Base-by-base conservation (phyloP, 768 basidiomycete species). In the Kwoniella mangroviensis region DNA sequence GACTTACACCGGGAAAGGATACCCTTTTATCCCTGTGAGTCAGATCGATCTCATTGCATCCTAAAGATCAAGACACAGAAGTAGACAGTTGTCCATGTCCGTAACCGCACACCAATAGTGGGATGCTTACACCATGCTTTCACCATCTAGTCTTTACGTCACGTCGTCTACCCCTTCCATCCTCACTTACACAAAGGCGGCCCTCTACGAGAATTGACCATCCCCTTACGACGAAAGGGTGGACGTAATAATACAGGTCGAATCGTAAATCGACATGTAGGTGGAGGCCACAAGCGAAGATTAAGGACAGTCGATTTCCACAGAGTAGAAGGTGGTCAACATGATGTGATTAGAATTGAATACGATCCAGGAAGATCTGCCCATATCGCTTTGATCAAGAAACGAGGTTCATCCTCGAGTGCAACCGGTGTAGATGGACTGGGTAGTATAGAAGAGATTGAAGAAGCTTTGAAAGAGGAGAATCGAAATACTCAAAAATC, bases 301-400 rank as follows among this genome's bases (percentile, higher is more conserved):
- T 89, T 96, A 70, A 90, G 97, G 40, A 86, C 89, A 49, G 84
- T 99, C 64, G 97, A 99, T 83, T 98, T 96, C 78, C 84, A 86
- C 82, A 88, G 97, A 64, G 84, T 85, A n/a, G 89, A 90, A 69
- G 86, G 88, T 0, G 96, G 96, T 10, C 84, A 90, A 43, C 92
- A 92, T 78, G 92, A 95, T 74, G 94, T 98, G 55, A 87, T 95
- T 3, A 88, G 97, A 57, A 92, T 99, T 74, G 97, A 98, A 84
- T 99, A 96, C 79, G 97, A 98, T 85, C 97, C 97, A 0, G 92
- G 92, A 4, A 87, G 97, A 54, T 92, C 90, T 43, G 93, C 92
- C 7, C 97, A 99, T 82, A 96, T 99, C 79, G 96, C 97, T 2
- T 87, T 99, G 69, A 80, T 98, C 79, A 87, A 86, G 79, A 90